Conservation (phyloP, 2,329 filamentous ascomycete genomes). For the Stachybotrys chartarum region DNA sequence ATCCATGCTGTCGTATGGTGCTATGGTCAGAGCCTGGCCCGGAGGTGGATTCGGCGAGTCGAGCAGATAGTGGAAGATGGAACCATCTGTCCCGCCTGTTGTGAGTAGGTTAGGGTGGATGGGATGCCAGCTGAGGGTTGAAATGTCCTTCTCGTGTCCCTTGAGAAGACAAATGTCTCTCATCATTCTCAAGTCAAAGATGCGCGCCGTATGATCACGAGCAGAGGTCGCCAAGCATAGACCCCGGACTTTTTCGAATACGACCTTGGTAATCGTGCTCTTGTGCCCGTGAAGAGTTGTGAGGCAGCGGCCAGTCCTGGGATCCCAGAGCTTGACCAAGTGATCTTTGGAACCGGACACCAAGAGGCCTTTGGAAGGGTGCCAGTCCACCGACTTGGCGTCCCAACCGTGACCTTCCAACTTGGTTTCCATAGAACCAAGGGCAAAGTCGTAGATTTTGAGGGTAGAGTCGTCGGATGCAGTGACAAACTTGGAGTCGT, state of each 20-base stretch:
- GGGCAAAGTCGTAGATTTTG: conserved; percentile 94
- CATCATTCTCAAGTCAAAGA: conserved; percentile 98
- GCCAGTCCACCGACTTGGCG: conserved; percentile 95
- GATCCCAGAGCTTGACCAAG: conserved; percentile 96
- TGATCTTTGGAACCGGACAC: conserved; percentile 98
- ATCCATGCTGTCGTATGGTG: conserved; percentile 80
- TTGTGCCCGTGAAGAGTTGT: conserved; percentile 96
- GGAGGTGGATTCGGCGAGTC: conserved; percentile 85
- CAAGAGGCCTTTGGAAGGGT: conserved; percentile 86
- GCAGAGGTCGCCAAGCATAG: conserved; percentile 86
- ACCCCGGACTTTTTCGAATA: conserved; percentile 81
- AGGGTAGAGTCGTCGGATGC: conserved; percentile 89
- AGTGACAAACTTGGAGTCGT: conserved; percentile 91
- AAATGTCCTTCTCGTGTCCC: conserved; percentile 94
- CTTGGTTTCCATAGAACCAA: conserved; percentile 73
- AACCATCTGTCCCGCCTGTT: conserved; percentile 84
- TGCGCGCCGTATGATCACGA: conserved; percentile 82
- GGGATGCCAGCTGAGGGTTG: conserved; percentile 88
- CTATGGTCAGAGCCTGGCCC: conserved; percentile 63
- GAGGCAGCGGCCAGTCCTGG: conserved; percentile 80
- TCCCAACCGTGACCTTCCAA: conserved; percentile 97
- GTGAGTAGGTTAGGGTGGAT: conserved; percentile 83
- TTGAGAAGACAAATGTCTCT: conserved; percentile 89
- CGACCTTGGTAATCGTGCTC: conserved; percentile 88
- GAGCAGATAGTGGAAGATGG: conserved; percentile 88